Evolutionary conservation across 2,329 filamentous ascomycete species (phyloP).

Genomic region (Beauveria sp.): DNA sequence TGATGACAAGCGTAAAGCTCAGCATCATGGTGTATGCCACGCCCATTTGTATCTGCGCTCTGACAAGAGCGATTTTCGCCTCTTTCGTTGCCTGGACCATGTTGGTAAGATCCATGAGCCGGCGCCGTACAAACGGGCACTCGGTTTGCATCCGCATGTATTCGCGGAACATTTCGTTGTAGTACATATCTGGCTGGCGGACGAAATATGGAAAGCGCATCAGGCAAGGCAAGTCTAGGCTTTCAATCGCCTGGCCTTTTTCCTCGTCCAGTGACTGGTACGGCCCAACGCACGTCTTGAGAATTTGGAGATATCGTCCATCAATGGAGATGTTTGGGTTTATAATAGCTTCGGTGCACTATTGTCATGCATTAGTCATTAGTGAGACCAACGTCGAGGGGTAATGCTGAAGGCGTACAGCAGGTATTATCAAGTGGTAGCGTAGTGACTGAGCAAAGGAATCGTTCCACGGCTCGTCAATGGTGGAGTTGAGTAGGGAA

Average conservation of each 20-base stretch:
- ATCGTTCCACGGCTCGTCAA: slow-evolving; percentile 18
- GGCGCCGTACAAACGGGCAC: slow-evolving; percentile 9
- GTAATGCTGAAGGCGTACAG: slow-evolving; percentile 19
- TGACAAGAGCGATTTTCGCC: background rate
- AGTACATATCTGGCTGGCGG: slow-evolving; percentile 6
- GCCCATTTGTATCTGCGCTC: slow-evolving; percentile 7
- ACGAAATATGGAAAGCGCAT: slow-evolving; percentile 5
- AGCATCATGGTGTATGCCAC: slow-evolving; percentile 17
- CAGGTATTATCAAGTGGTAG: slow-evolving; percentile 23
- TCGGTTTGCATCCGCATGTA: slow-evolving; percentile 7
- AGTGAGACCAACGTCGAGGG: background rate
- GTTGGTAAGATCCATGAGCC: slow-evolving; percentile 2
- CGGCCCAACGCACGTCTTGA: background rate
- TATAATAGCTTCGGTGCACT: slow-evolving; percentile 9
- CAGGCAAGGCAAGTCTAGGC: slow-evolving; percentile 7
- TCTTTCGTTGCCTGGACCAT: background rate
- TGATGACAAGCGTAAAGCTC: slow-evolving; percentile 17
- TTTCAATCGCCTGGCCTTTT: slow-evolving; percentile 9
- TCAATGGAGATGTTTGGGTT: slow-evolving; percentile 11
- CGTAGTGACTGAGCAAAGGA: slow-evolving; percentile 23
- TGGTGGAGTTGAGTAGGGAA: slow-evolving; percentile 22
- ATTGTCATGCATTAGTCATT: background rate
- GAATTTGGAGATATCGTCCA: background rate
- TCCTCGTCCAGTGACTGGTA: slow-evolving; percentile 8
- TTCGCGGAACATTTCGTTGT: background rate